These are phyloP conservation scores for Pharnaceum exiguum DNA, from an alignment of 148 eudicot species.

Conservation along the genomic window DNA sequence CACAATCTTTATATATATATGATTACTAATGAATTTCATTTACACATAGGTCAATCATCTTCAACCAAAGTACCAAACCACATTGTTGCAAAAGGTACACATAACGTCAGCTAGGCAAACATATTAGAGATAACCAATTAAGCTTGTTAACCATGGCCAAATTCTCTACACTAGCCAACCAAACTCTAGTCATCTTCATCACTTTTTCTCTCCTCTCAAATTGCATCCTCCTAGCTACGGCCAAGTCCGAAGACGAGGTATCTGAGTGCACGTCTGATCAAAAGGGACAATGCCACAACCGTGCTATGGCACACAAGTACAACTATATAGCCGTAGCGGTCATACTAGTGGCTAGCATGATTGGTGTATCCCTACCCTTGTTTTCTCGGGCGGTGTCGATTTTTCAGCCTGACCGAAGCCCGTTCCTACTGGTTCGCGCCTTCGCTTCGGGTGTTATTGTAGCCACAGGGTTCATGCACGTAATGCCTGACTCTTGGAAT, in stretches of 20 bases:
- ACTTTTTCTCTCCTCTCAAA: slow-evolving; percentile 6
- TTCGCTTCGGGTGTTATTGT: slow-evolving; percentile 59
- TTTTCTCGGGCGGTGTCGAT: slow-evolving; percentile 33
- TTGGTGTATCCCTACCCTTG: slow-evolving; percentile 43
- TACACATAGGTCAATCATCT: too few species aligned
- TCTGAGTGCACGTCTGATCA: slow-evolving; percentile 15
- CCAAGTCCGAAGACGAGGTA: slow-evolving; percentile 20
- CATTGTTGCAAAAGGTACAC: too few species aligned
- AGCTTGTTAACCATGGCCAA: background rate
- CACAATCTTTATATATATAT: too few species aligned
- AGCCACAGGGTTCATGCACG: slow-evolving; percentile 67
- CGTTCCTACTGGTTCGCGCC: slow-evolving; percentile 39
- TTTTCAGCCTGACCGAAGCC: slow-evolving; percentile 30
- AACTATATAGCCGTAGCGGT: slow-evolving; percentile 39
- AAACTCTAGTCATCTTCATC: background rate
- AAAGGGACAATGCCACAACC: slow-evolving; percentile 30
- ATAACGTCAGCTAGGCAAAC: too few species aligned
- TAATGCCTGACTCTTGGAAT: slow-evolving; percentile 50
- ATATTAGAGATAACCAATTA: too few species aligned
- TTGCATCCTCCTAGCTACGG: background rate
- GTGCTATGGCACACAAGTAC: slow-evolving; percentile 18
- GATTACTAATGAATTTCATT: too few species aligned
- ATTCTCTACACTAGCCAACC: background rate
- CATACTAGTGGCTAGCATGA: slow-evolving; percentile 38
- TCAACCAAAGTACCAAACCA: too few species aligned